Base-by-base conservation (phyloP, 169 alveolate species). In the Plasmodium cynomolgi region DNA sequence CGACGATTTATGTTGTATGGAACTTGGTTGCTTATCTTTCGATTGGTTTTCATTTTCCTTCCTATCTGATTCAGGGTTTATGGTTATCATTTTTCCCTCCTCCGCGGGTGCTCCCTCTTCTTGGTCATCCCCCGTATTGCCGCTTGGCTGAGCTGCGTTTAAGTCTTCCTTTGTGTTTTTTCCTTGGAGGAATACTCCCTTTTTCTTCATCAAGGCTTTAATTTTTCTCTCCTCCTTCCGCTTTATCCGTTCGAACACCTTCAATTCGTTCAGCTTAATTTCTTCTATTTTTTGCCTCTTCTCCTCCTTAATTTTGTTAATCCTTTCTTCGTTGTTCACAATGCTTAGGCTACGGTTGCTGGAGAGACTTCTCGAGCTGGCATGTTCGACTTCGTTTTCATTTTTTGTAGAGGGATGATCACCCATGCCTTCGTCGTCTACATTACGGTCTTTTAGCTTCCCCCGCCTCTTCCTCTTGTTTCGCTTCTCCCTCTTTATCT, bases 191-290 rank as follows among this genome's bases (percentile, higher is more conserved):
- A 31, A 3, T 17, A 34, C 47, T 15, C 80, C 91, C 71, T 77
- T 85, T 71, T 79, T 47, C 80, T 85, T 85, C 81, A 75, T 85
- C n/a, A 85, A 8, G n/a, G 80, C 44, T 41, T 80, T 81, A 9
- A 88, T 62, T 71, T 88, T 88, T 88, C 34, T 81, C 58, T 91
- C 95, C 56, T 91, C 95, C 77, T 83, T 91, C 72, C 31, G 79
- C 44, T 91, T 91, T 71, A 91, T 91, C 41, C 75, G 73, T 82
- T 91, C 95, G 37, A 91, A 31, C 17, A 91, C 58, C 44, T 94
- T 83, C 44, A 82, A 15, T 82, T 94, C 93, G 33, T 84, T 85
- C 29, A 54, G n/a, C 80, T 90, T 88, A 62, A 94, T 82, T 94
- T 85, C 92, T 34, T 88, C 34, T 7, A 82, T 31, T 84, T 81